A percentile compares a stretch with the other conserved stretches of the same genome.
These are phyloP conservation scores for Candida tropicalis DNA, from an alignment of 1,139 yeast species.

Conservation along the genomic window DNA sequence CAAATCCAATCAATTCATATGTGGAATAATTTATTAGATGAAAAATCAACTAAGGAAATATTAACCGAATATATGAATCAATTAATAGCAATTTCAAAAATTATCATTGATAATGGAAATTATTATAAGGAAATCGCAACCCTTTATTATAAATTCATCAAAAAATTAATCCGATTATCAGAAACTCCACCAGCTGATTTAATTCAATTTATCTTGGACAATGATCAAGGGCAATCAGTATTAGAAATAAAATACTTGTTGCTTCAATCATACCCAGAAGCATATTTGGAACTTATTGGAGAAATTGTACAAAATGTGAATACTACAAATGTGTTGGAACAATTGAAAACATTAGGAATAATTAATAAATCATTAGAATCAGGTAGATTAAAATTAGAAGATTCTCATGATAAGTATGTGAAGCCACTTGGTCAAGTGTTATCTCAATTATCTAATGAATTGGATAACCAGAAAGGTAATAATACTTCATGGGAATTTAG, in stretches of 20 bases:
- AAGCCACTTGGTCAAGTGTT: slow-evolving; percentile 17
- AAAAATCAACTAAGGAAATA: slow-evolving; percentile 18
- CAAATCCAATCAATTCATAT: slow-evolving; percentile 44
- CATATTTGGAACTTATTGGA: slow-evolving; percentile 1
- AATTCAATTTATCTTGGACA: background rate
- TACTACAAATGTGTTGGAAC: slow-evolving; percentile 20
- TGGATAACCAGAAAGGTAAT: slow-evolving; percentile 8
- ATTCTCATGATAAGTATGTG: slow-evolving; percentile 20
- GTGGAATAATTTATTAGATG: slow-evolving; percentile 32
- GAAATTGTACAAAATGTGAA: slow-evolving; percentile 1
- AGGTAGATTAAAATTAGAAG: slow-evolving; percentile 14
- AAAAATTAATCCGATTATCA: slow-evolving; percentile 27
- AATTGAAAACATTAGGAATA: slow-evolving; percentile 35
- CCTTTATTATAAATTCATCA: slow-evolving; percentile 32
- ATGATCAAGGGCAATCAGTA: background rate
- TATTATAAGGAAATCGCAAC: slow-evolving; percentile 39
- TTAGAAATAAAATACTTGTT: slow-evolving; percentile 12
- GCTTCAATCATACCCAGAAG: slow-evolving; percentile 6
- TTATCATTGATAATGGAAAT: slow-evolving; percentile 35
- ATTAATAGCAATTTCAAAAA: slow-evolving; percentile 27
- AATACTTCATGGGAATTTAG: slow-evolving; percentile 18
- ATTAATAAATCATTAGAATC: slow-evolving; percentile 15
- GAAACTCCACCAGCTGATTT: background rate
- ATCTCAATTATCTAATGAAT: slow-evolving; percentile 7
- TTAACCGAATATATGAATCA: slow-evolving; percentile 12